These are phyloP conservation scores for Pythium folliculosum DNA, from an alignment of 352 stramenopile species.

Conservation along the genomic window DNA sequence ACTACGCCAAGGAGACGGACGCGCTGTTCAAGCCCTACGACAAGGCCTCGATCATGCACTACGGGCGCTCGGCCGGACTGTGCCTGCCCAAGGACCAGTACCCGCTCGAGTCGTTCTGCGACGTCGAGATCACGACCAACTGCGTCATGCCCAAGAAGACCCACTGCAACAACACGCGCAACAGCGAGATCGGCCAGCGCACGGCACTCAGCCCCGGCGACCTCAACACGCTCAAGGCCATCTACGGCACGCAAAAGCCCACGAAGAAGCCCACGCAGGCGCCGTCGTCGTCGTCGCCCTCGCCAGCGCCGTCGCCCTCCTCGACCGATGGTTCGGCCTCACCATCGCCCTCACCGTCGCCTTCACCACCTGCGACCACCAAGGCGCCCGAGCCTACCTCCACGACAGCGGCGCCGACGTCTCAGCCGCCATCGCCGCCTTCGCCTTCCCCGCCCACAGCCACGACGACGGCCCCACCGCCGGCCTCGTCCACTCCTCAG, in stretches of 20 bases:
- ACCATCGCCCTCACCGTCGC: background rate
- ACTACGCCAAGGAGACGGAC: conserved; percentile 69
- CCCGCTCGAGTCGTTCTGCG: conserved; percentile 63
- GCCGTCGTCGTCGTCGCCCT: background rate
- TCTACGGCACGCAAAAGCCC: conserved; percentile 44
- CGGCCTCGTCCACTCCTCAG: background rate
- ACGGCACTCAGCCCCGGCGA: conserved; percentile 58
- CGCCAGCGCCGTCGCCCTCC: no score
- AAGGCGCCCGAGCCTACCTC: background rate
- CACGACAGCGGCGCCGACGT: background rate
- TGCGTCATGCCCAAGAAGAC: conserved; percentile 65
- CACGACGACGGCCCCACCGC: conserved; percentile 6
- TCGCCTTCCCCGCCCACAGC: background rate
- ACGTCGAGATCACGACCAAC: conserved; percentile 62
- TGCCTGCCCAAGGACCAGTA: conserved; percentile 75
- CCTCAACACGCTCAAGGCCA: conserved; percentile 57
- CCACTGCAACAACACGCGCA: conserved; percentile 72
- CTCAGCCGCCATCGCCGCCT: background rate
- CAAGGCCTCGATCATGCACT: conserved; percentile 79
- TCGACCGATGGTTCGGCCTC: background rate
- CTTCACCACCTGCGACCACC: background rate
- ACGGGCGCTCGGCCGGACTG: conserved; percentile 55
- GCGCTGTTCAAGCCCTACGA: conserved; percentile 70
- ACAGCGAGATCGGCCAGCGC: conserved; percentile 60
- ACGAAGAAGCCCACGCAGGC: conserved; percentile 11